A percentile compares a stretch with the other conserved stretches of the same genome.
Evolutionary conservation across 306 rosid genomes (phyloP).

Genomic region (Rosa lucieae): DNA sequence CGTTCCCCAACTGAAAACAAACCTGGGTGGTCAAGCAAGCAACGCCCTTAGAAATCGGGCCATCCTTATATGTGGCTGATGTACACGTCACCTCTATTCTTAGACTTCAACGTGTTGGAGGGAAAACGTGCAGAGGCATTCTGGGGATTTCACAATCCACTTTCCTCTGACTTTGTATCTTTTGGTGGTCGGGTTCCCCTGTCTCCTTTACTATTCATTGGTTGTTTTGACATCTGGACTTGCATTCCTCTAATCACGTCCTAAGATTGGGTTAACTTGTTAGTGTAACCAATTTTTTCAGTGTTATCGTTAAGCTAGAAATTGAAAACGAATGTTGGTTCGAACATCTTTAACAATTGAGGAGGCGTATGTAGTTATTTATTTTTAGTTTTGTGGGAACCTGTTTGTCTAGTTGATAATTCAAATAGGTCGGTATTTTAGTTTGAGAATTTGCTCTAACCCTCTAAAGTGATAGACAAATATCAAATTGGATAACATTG

Average conservation of each 20-base stretch:
- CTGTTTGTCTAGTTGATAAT: neutral
- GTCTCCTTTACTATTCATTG: neutral
- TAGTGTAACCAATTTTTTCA: neutral
- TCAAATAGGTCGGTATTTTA: neutral
- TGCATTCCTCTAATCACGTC: neutral
- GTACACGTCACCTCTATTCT: conserved; percentile 44
- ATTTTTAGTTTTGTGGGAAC: neutral
- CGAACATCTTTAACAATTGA: neutral
- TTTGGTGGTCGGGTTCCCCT: neutral
- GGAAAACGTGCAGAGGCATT: conserved; percentile 38
- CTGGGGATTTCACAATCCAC: neutral
- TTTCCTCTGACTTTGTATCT: conserved; percentile 20
- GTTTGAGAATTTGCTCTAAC: neutral
- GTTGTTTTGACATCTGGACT: neutral
- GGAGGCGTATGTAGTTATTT: neutral
- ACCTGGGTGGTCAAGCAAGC: conserved; percentile 33
- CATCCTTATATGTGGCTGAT: conserved; percentile 35
- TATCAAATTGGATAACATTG: neutral
- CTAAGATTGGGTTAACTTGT: neutral
- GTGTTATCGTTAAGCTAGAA: neutral
- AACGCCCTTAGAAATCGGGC: conserved; percentile 49
- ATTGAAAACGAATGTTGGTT: neutral
- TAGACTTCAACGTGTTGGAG: conserved; percentile 46
- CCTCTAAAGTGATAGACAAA: neutral
- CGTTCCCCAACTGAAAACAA: conserved; percentile 26